phyloP scores from a whole-genome alignment of 2,329 filamentous ascomycete genomes.

The Claviceps cyperi region DNA sequence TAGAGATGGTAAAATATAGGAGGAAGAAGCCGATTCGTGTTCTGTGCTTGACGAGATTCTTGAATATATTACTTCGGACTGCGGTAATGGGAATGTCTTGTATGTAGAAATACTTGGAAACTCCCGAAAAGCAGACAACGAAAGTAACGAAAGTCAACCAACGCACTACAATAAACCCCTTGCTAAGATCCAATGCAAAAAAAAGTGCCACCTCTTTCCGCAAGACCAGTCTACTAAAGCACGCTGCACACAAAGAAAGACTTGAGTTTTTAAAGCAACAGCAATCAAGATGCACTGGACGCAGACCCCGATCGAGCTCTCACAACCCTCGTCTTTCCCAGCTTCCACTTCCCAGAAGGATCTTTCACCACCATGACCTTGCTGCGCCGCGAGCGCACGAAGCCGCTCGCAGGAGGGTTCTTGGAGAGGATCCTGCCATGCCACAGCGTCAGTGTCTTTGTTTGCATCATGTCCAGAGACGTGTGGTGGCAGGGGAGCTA shows the following conservation, averaged over 20 bases:
- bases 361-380: constrained; percentile 12
- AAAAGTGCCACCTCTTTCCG: neutral
- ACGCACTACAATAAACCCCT: no score
- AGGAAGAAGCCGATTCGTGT: neutral
- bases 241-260: no score
- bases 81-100: no score
- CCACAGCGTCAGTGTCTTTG: no score
- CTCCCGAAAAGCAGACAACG: no score
- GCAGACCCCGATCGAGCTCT: constrained; percentile 9
- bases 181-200: no score
- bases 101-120: no score
- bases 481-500: neutral
- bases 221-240: no score
- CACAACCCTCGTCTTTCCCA: constrained; percentile 13
- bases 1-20: constrained; percentile 18
- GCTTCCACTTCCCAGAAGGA: constrained; percentile 7
- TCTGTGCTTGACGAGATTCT: neutral
- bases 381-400: constrained; percentile 12
- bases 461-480: no score
- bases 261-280: neutral
- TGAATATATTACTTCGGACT: no score
- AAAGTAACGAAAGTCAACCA: no score
- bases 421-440: constrained; percentile 3
- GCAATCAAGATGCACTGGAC: neutral
- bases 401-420: constrained; percentile 4